These are phyloP conservation scores for Umbilicus rupestris DNA, from an alignment of 164 flowering plant genomes.

Conservation along the genomic window DNA sequence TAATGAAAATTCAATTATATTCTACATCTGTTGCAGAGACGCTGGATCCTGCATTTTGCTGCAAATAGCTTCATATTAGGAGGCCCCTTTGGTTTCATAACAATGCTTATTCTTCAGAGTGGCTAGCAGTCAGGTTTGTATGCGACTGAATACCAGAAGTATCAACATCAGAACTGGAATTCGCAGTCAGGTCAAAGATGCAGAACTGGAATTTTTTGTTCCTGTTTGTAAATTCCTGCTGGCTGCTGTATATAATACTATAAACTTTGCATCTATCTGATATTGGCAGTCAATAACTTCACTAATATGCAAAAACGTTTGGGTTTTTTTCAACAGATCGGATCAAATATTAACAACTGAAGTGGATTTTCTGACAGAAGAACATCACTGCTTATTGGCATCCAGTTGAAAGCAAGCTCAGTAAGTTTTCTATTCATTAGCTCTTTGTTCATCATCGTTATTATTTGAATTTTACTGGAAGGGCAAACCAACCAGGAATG, in stretches of 20 bases:
- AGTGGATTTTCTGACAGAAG: neutral
- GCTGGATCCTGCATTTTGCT: neutral
- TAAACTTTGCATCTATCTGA: neutral
- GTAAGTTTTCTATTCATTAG: neutral
- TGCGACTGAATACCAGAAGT: neutral
- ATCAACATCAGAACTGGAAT: constrained; percentile 4
- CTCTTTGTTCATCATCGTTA: no score
- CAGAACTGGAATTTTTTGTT: neutral
- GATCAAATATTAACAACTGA: neutral
- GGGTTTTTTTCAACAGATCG: neutral
- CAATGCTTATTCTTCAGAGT: no score
- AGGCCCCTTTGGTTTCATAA: no score
- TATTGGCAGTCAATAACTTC: neutral
- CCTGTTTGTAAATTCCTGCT: no score
- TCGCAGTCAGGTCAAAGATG: no score
- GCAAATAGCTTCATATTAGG: neutral
- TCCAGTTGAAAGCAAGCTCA: neutral
- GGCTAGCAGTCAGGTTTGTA: neutral
- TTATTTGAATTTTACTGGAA: no score
- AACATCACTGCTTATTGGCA: neutral
- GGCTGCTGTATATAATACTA: neutral
- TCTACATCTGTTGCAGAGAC: no score
- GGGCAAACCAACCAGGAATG: neutral
- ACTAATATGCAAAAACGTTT: neutral
- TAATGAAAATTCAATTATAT: no score